Percentiles rank a stretch among this genome's conserved stretches.
Conservation (phyloP, 345 rosid species). For the Hypericum androsaemum region DNA sequence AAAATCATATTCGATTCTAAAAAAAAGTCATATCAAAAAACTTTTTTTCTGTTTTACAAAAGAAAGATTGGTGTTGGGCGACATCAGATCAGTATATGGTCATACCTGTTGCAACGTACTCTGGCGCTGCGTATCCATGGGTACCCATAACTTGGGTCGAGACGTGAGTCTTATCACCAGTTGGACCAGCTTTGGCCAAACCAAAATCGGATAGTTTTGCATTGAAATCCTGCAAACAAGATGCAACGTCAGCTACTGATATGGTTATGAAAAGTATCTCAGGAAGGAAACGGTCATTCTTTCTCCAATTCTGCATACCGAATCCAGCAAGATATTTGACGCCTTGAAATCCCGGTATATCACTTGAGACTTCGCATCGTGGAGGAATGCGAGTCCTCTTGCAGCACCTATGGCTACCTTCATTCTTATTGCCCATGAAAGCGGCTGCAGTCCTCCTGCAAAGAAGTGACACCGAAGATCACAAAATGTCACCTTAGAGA, state of each 20-base stretch:
- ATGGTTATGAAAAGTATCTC: background rate
- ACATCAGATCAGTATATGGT: no score
- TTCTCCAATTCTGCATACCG: conserved; percentile 31
- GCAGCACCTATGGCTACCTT: conserved; percentile 90
- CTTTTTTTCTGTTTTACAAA: no score
- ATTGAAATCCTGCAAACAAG: conserved; percentile 63
- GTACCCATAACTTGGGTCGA: conserved; percentile 98
- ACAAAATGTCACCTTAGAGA: background rate
- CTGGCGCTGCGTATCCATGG: conserved; percentile 95
- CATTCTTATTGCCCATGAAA: conserved; percentile 75
- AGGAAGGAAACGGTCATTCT: background rate
- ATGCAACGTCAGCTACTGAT: conserved; percentile 7
- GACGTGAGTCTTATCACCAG: conserved; percentile 92
- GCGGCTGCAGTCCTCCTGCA: conserved; percentile 74
- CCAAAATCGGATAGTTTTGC: conserved; percentile 92
- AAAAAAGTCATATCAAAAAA: background rate
- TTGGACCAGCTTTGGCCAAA: conserved; percentile 96
- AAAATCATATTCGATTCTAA: background rate
- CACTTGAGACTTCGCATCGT: conserved; percentile 80
- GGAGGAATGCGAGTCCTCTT: conserved; percentile 83
- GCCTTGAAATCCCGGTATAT: conserved; percentile 92
- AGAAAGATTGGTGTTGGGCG: background rate
- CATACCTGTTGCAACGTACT: conserved; percentile 93
- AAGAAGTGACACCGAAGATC: conserved; percentile 11
- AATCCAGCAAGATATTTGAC: conserved; percentile 78